phyloP scores from a whole-genome alignment of 176 grass and related monocot species.

The Saccharum spontaneum region DNA sequence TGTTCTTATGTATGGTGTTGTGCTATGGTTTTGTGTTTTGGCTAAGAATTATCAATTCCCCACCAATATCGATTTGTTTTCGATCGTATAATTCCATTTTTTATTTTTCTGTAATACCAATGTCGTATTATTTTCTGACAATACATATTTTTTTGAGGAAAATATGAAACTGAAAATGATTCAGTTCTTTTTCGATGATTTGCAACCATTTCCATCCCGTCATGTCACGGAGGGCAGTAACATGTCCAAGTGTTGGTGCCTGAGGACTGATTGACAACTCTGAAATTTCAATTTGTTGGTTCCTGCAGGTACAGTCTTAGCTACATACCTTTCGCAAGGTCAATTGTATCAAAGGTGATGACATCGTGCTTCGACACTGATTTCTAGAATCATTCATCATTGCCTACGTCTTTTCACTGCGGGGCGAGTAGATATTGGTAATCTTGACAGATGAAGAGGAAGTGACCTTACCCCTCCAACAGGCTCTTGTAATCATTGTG shows the following conservation, averaged over 20 bases:
- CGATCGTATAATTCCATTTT: neutral
- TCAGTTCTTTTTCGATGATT: neutral
- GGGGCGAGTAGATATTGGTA: neutral
- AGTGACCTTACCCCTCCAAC: neutral
- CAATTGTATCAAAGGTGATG: slow-evolving; percentile 87
- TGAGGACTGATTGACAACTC: neutral
- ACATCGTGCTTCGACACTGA: slow-evolving; percentile 92
- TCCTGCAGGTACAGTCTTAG: slow-evolving; percentile 97
- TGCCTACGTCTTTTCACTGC: neutral
- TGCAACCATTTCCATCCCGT: neutral
- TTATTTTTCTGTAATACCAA: neutral
- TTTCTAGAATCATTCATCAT: slow-evolving; percentile 57
- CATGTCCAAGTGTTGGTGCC: neutral
- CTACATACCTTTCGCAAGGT: slow-evolving; percentile 98
- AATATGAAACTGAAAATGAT: neutral
- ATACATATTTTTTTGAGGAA: neutral
- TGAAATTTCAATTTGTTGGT: slow-evolving; percentile 34
- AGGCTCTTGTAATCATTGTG: slow-evolving; percentile 1
- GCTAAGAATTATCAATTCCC: neutral
- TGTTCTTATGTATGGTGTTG: neutral
- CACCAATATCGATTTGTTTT: neutral
- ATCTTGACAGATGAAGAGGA: neutral
- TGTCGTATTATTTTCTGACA: neutral
- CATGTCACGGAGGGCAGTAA: neutral
- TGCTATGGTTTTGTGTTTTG: neutral